Base-by-base conservation (phyloP, 805 yeast species). In the Candida coquimbonensis region DNA sequence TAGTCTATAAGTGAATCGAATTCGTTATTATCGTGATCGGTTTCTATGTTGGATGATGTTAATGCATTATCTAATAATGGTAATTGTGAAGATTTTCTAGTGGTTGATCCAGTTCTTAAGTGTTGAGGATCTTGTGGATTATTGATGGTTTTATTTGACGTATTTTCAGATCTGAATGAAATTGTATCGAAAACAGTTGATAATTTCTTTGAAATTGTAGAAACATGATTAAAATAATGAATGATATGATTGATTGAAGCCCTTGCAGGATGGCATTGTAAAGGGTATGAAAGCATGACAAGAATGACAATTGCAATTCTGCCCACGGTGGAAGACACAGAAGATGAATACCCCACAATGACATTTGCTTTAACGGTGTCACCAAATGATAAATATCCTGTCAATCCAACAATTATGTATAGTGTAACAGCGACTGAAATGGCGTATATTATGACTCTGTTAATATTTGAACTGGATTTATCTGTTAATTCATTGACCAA, bases 181-280 rank as follows among this genome's bases (percentile, higher is more conserved):
- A 42, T 27, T 8, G 48, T 12, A 33, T 41, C 45, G 31, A 45
- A 45, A 2, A 21, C 43, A 3, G 48, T 45, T 21, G 61, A 57
- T 5, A 55, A 44, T 41, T 48, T 57, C 39, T 52, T 56, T 1
- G 57, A 46, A 29, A 56, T 46, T 16, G 50, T 53, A 31, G 54
- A 50, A 37, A 55, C 56, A 44, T 56, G 61, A 24, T 59, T 62
- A 46, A 74, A 54, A 66, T 74, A 82, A 56, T 73, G 78, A 31
- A 80, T 61, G 36, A 89, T 80, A 61, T 87, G 87, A 56, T 84
- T 81, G 36, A 84, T 72, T 0, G 96, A 87, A 3, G 85, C 82
- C 53, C 96, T 73, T 29, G 95, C 87, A 0, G 97, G 97, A 56
- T 89, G 96, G 56, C 89, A 77, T 74, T 88, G 95, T 51, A 90